Evolutionary conservation across 2,329 filamentous ascomycete genomes (phyloP), one percentile per base, ranked within the genome.

Genomic region (Huntiella abstrusa): DNA sequence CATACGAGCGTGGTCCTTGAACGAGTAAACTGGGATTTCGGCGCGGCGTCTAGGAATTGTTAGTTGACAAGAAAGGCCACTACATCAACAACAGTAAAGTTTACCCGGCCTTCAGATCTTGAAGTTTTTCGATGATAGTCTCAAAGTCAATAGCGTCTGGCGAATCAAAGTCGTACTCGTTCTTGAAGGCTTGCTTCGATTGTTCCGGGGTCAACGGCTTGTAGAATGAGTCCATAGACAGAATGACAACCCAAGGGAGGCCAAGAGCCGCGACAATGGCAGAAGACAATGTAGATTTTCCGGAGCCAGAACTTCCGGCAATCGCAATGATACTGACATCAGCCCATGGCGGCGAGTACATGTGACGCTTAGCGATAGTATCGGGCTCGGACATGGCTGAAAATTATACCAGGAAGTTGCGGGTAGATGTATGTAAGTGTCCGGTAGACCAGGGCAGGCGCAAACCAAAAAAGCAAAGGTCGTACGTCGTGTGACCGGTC

Each of bases 191-290:
- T 55, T 75, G 72, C 53, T 68, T 75, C 45, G 84, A 88, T 58
- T 91, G 70, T 57, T 87, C 86, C 2, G 77, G 69, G 13, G 75
- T 81, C 54, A 98, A 66, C 13, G 80, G 81, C 64, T 95, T 96
- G 66, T 98, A 98, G 62, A 94, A 98, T 10, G 88, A 95, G 62
- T 98, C 91, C 80, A 98, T 96, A 37, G 87, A 93, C 55, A 98
- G 64, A 62, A 98, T 95, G 43, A 95, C 87, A 51, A 98, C 91
- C 88, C 91, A 98, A 48, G 91, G 91, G 52, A 98, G 66, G 62
- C 91, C 94, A 55, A 98, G 67, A 56, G 83, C 80, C 55, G 75
- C 80, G 53, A 96, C 83, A 55, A 98, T 94, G 52, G 88, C 85
- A 59, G 92, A 75, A 32, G 91, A 87, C 46, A 98, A 67, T 5